These are phyloP conservation scores for Marasmius tenuissimus DNA, from an alignment of 1,284 basidiomycete genomes.

Conservation along the genomic window DNA sequence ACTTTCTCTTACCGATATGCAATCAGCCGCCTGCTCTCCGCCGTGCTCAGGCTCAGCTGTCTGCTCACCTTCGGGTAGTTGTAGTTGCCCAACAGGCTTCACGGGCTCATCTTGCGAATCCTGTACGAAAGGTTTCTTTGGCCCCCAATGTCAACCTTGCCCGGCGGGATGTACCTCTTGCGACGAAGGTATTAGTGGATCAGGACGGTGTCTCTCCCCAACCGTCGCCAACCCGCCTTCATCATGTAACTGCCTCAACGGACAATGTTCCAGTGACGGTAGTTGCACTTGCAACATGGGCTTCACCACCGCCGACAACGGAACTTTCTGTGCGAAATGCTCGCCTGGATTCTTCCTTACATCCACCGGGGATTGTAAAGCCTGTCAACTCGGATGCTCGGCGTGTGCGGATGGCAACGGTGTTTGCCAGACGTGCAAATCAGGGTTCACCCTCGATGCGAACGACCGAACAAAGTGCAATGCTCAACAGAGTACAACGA, in stretches of 20 bases:
- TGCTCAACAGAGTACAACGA: constrained; percentile 46
- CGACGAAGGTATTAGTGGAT: constrained; percentile 75
- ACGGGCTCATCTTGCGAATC: constrained; percentile 75
- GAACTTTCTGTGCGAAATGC: constrained; percentile 74
- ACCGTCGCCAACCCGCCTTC: constrained; percentile 51
- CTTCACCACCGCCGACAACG: constrained; percentile 68
- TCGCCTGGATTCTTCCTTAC: constrained; percentile 72
- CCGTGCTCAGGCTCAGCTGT: constrained; percentile 69
- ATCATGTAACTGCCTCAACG: constrained; percentile 78
- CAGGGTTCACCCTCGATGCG: constrained; percentile 63
- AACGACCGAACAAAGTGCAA: constrained; percentile 70
- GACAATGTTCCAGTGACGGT: constrained; percentile 63
- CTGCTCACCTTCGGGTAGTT: constrained; percentile 68
- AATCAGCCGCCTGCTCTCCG: constrained; percentile 69
- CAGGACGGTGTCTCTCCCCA: constrained; percentile 63
- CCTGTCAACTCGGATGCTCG: constrained; percentile 71
- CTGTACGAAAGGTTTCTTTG: constrained; percentile 72
- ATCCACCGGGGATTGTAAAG: constrained; percentile 70
- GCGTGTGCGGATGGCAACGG: constrained; percentile 69
- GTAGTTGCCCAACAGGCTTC: constrained; percentile 71
- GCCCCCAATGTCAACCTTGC: constrained; percentile 66
- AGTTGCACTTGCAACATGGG: constrained; percentile 75
- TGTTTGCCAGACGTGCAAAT: constrained; percentile 67
- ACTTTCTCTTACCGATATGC: constrained; percentile 63
- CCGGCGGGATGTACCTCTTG: constrained; percentile 66